phyloP scores from a whole-genome alignment of 768 basidiomycete genomes.

The Pholiota microspora region DNA sequence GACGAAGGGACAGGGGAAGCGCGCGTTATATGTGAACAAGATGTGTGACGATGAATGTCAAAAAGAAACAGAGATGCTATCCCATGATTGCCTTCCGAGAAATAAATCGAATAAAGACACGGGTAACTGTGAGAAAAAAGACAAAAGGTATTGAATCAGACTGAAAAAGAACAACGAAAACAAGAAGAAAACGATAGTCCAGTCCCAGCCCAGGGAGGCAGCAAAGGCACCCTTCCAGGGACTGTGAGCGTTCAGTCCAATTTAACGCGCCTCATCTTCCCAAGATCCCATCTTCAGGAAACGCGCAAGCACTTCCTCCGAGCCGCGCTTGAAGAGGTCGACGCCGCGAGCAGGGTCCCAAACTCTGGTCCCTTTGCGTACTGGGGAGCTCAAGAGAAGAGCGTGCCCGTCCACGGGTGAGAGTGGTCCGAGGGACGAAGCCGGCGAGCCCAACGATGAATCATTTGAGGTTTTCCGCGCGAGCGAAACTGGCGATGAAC shows the following conservation, averaged over 20 bases:
- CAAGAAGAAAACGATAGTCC: neutral
- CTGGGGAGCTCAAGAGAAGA: slow-evolving; percentile 24
- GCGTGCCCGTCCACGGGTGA: slow-evolving; percentile 45
- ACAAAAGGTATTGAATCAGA: neutral
- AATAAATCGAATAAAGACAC: neutral
- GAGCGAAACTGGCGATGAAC: slow-evolving; percentile 24
- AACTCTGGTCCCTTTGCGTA: slow-evolving; percentile 56
- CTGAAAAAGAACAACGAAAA: slow-evolving; percentile 4
- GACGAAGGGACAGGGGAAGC: neutral
- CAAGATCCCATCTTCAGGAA: slow-evolving; percentile 80
- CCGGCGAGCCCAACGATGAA: slow-evolving; percentile 47
- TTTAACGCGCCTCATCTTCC: slow-evolving; percentile 48
- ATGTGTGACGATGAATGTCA: neutral
- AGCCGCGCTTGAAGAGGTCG: slow-evolving; percentile 82
- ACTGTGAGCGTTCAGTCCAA: neutral
- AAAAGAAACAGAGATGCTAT: neutral
- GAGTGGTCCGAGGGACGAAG: slow-evolving; percentile 52
- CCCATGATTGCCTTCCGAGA: neutral
- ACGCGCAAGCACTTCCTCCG: slow-evolving; percentile 81
- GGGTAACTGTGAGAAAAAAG: neutral
- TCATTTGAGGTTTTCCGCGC: slow-evolving; percentile 49
- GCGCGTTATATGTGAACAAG: neutral
- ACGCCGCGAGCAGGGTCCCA: slow-evolving; percentile 88
- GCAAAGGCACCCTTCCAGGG: neutral
- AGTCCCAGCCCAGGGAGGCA: neutral